Evolutionary conservation across 2,329 filamentous ascomycete genomes (phyloP), one percentile per base, ranked within the genome.

Genomic region (Arthrinium phaeospermum): DNA sequence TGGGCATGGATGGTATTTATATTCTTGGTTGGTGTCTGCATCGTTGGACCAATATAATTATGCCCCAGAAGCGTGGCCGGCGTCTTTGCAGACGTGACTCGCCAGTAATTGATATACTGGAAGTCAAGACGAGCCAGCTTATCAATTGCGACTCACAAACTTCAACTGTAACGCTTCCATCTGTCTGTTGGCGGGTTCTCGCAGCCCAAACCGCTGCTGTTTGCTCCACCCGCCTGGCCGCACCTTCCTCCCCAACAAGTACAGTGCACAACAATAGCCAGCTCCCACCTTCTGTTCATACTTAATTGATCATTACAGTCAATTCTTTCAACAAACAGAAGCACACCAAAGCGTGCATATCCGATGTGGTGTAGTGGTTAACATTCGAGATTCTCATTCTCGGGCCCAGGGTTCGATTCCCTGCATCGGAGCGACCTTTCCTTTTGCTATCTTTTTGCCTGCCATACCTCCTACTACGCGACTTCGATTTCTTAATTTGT

Each of bases 381-480:
- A 41, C 57, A 64, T 64, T 41, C 34, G 57, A 64, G 57, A 41
- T 64, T 64, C 57, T 64, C 57, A 13, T 64, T 64, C 57, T 64
- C 57, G 34, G 57, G 57, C 34, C 57, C 34, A 41, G 57, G 57
- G 57, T 64, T 64, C 57, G 57, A 64, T 41, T 41, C 57, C 57
- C 57, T 41, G 57, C 57, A 41, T 64, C 57, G 57, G 57, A 64
- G 57, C 10, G 4, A 19, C 22, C 7, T n/a, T 2, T 64, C 34
- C n/a, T 13, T 41, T n/a, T 51, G 49, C 49, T 14, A 14, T n/a
- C 4, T 37, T 34, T 37, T 61, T 22, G 7, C 37, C 37, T 41
- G 7, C 37, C 37, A 41, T 41, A 10, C 5, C 37, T 41, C 37
- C 37, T 41, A 2, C 6, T 41, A 10, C 7, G 8, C 1, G 10